Base-by-base conservation (phyloP, 1,284 basidiomycete species). In the Fistulinella cinereoalba region DNA sequence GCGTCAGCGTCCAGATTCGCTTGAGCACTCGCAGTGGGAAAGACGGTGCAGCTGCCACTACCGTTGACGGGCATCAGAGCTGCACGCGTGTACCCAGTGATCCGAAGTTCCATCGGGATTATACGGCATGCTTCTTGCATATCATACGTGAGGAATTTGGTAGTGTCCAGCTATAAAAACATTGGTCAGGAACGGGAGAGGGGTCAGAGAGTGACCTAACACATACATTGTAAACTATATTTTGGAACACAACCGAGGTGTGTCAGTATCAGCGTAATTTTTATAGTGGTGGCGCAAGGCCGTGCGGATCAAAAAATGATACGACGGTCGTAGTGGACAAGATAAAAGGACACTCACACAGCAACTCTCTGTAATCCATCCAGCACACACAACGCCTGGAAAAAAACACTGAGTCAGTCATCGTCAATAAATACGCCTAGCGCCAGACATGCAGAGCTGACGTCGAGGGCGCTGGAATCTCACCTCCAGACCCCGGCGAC, bases 281-380 rank as follows among this genome's bases (percentile, higher is more conserved):
- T 31, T 7, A 15, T 12, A 9, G 15, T 13, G 28, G 15, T 4
- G 13, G 15, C 11, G 15, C 5, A 6, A 31, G n/a, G n/a, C n/a
- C 6, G 6, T 32, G 4, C 31, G 3, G n/a, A 37, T 23, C 13
- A 22, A 38, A 34, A 16, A 50, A 11, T 18, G 10, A 25, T 27
- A 5, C 15, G 19, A 9, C 28, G 9, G 10, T 45, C 7, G n/a
- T 16, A 45, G 16, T 22, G 15, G 10, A 21, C 15, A 24, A 15
- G 10, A 28, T 12, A 8, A 31, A 31, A 31, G 7, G 9, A 21
- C 3, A 61, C 77, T 58, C 53, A 80, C 79, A 59, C 5, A 79
- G 56, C 3, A 81, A 54, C 49, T 80, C 75, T 19, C 70, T 68
- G 54, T 82, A 82, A 51, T 77, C 77, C 56, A 81, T 64, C 80